These are phyloP conservation scores for Epichloe coenophiala DNA, from an alignment of 2,329 filamentous ascomycete genomes.

Conservation along the genomic window DNA sequence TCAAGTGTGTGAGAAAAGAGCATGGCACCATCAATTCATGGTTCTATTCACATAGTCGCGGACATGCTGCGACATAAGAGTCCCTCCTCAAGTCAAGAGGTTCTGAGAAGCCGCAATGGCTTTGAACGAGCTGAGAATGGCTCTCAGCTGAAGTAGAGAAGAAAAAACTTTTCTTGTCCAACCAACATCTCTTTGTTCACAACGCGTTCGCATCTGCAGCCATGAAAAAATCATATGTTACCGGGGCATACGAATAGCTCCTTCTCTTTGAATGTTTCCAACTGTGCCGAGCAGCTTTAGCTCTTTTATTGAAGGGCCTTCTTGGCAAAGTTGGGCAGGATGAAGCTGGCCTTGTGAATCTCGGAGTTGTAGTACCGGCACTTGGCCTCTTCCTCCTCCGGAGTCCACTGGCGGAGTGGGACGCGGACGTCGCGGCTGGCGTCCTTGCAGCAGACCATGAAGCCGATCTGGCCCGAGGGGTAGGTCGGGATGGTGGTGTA, in stretches of 20 bases:
- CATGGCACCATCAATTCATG: neutral
- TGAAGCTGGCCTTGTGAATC: constrained; percentile 88
- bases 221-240: neutral
- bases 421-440: constrained; percentile 67
- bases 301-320: constrained; percentile 48
- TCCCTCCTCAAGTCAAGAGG: neutral
- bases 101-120: neutral
- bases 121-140: neutral
- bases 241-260: neutral
- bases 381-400: constrained; percentile 81
- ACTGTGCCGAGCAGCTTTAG: neutral
- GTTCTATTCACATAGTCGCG: neutral
- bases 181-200: neutral
- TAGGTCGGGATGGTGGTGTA: constrained; percentile 99
- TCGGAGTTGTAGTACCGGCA: constrained; percentile 97
- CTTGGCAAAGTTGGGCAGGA: constrained; percentile 86
- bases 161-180: neutral
- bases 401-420: constrained; percentile 67
- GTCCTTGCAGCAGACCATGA: constrained; percentile 99
- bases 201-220: neutral
- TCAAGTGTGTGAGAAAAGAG: constrained; percentile 4
- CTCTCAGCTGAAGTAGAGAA: neutral
- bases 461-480: constrained; percentile 96
- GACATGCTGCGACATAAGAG: neutral
- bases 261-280: neutral